A percentile compares a stretch with the other conserved stretches of the same genome.
These are phyloP conservation scores for Pestalotiopsis sp. DNA, from an alignment of 2,329 filamentous ascomycete genomes.

Conservation along the genomic window DNA sequence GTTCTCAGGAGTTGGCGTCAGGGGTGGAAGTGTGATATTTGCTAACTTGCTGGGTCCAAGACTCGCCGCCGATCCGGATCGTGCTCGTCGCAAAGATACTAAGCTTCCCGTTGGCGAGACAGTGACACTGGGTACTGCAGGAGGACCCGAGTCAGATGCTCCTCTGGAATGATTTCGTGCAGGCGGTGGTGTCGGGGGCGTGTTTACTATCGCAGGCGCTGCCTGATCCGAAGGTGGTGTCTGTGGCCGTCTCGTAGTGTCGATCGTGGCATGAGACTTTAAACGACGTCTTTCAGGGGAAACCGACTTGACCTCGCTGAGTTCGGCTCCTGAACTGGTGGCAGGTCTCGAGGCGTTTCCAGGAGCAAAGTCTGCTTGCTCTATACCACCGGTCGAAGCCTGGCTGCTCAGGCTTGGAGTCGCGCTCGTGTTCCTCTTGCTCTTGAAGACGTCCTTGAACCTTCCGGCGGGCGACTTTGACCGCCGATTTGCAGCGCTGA, in stretches of 20 bases:
- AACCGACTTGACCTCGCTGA: conserved; percentile 24
- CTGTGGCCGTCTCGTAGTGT: conserved; percentile 37
- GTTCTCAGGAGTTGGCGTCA: conserved; percentile 76
- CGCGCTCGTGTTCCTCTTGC: conserved; percentile 51
- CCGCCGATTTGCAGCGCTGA: conserved; percentile 52
- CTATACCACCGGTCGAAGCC: conserved; percentile 19
- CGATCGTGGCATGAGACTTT: conserved; percentile 23
- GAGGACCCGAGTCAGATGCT: conserved; percentile 24
- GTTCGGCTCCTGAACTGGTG: conserved; percentile 4
- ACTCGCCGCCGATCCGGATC: conserved; percentile 46
- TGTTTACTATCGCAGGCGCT: conserved; percentile 64
- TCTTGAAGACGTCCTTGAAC: conserved; percentile 71
- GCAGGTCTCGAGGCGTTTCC: conserved; percentile 17
- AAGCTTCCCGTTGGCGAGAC: conserved; percentile 69
- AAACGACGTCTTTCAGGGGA: conserved; percentile 21
- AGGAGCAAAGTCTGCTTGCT: conserved; percentile 18
- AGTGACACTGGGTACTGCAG: conserved; percentile 51
- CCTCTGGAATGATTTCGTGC: conserved; percentile 36
- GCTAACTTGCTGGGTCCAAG: conserved; percentile 85
- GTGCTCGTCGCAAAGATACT: conserved; percentile 64
- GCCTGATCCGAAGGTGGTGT: conserved; percentile 51
- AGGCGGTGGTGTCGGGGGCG: conserved; percentile 63
- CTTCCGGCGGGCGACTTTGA: conserved; percentile 72
- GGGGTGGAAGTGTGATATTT: conserved; percentile 69
- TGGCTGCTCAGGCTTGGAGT: conserved; percentile 47